phyloP scores from a whole-genome alignment of 2,329 filamentous ascomycete genomes.

The Pseudogymnoascus sp. region DNA sequence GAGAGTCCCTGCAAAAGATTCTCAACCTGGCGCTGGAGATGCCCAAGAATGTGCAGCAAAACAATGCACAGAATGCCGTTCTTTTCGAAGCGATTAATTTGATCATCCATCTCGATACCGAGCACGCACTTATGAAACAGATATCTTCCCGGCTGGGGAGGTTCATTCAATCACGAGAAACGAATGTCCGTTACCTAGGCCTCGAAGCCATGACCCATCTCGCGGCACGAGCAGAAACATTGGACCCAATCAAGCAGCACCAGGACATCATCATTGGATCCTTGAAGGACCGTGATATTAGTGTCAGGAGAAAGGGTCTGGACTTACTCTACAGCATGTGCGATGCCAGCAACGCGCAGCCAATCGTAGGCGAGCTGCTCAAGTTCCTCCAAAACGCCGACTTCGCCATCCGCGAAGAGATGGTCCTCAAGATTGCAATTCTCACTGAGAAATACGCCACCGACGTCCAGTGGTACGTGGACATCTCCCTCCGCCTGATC shows the following conservation, averaged over 20 bases:
- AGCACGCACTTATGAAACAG: constrained; percentile 90
- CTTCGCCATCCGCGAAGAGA: constrained; percentile 96
- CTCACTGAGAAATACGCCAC: constrained; percentile 97
- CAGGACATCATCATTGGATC: constrained; percentile 94
- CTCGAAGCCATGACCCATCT: constrained; percentile 98
- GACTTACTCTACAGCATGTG: constrained; percentile 99
- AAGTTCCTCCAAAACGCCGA: constrained; percentile 94
- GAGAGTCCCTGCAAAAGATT: constrained; percentile 84
- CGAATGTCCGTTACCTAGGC: constrained; percentile 92
- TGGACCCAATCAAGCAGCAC: constrained; percentile 97
- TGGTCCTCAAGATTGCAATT: constrained; percentile 98
- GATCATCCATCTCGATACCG: constrained; percentile 93
- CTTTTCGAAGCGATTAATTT: constrained; percentile 98
- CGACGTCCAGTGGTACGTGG: constrained; percentile 98
- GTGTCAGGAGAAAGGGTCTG: constrained; percentile 87
- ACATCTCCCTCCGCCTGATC: constrained; percentile 88
- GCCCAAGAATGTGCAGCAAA: constrained; percentile 98
- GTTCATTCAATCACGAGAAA: constrained; percentile 94
- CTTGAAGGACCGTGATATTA: constrained; percentile 91
- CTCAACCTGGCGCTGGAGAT: constrained; percentile 85
- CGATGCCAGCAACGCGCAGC: constrained; percentile 85
- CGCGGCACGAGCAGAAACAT: constrained; percentile 82
- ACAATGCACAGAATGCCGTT: constrained; percentile 96
- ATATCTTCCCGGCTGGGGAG: constrained; percentile 85
- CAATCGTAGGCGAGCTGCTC: constrained; percentile 86